Evolutionary conservation across 805 yeast species (phyloP).

Genomic region (Diddensiella caesifluorescens): DNA sequence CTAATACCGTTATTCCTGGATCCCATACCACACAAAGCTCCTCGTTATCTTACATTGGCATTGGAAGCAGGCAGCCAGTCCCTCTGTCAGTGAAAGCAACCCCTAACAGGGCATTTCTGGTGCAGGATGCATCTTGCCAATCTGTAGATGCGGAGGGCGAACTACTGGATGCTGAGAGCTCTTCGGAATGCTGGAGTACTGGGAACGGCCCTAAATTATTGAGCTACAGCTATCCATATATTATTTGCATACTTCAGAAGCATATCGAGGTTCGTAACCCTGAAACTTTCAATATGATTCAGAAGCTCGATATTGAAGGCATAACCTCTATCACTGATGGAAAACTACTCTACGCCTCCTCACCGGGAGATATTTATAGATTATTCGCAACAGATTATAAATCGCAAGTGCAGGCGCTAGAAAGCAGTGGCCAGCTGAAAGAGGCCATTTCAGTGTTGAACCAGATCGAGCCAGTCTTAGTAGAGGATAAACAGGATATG

Average conservation of each 20-base stretch:
- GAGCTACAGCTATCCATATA: conserved; percentile 38
- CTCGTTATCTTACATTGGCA: conserved; percentile 19
- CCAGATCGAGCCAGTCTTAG: conserved; percentile 29
- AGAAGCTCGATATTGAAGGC: conserved; percentile 29
- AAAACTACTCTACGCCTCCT: conserved; percentile 30
- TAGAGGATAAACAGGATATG: conserved; percentile 31
- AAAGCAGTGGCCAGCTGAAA: conserved; percentile 29
- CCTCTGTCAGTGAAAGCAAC: conserved; percentile 11
- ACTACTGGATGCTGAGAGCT: conserved; percentile 9
- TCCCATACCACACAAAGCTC: conserved; percentile 9
- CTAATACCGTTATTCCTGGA: conserved; percentile 11
- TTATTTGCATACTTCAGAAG: conserved; percentile 30
- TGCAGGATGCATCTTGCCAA: conserved; percentile 9
- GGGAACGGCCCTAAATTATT: conserved; percentile 30
- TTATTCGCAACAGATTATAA: conserved; percentile 30
- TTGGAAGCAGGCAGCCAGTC: conserved; percentile 13
- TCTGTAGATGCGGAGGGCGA: conserved; percentile 15
- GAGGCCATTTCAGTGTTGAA: conserved; percentile 43
- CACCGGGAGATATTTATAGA: conserved; percentile 28
- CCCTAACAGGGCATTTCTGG: conserved; percentile 8
- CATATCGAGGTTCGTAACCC: conserved; percentile 38
- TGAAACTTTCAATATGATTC: conserved; percentile 35
- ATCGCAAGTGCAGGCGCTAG: conserved; percentile 34
- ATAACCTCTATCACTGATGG: conserved; percentile 24
- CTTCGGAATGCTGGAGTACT: neutral